Evolutionary conservation across 2,329 filamentous ascomycete genomes (phyloP).

Genomic region (Delphinella strobiligena): DNA sequence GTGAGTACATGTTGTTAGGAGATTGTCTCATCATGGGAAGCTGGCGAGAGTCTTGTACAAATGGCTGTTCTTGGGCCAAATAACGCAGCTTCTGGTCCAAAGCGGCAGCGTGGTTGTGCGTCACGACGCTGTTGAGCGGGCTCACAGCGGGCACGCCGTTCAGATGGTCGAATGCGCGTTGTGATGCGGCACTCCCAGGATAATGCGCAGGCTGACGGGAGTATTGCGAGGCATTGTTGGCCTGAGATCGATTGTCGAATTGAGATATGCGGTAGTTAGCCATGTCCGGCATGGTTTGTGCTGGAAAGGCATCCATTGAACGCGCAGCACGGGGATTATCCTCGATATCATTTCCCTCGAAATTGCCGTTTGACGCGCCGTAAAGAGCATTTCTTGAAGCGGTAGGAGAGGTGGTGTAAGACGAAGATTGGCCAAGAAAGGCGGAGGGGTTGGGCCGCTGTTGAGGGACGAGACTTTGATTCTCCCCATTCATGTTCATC

Average conservation of each 20-base stretch:
- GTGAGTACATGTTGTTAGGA: background rate
- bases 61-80: background rate
- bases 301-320: background rate
- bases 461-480: slow-evolving; percentile 9
- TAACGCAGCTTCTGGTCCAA: background rate
- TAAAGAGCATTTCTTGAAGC: background rate
- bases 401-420: background rate
- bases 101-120: background rate
- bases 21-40: background rate
- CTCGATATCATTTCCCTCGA: background rate
- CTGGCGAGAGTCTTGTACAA: background rate
- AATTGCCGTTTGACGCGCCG: background rate
- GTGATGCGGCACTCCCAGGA: background rate
- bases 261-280: background rate
- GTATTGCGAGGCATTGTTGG: background rate
- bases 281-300: background rate
- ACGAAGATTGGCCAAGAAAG: slow-evolving; percentile 1
- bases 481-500: slow-evolving; percentile 30
- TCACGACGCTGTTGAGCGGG: too few species aligned
- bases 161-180: background rate
- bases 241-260: background rate
- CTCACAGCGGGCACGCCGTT: too few species aligned
- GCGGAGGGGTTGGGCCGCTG: slow-evolving; percentile 1
- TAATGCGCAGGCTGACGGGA: background rate
- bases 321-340: background rate